Percentiles rank a stretch among this genome's conserved stretches.
These are phyloP conservation scores for Clonostachys rhizophaga DNA, from an alignment of 2,329 filamentous ascomycete genomes.

Conservation along the genomic window DNA sequence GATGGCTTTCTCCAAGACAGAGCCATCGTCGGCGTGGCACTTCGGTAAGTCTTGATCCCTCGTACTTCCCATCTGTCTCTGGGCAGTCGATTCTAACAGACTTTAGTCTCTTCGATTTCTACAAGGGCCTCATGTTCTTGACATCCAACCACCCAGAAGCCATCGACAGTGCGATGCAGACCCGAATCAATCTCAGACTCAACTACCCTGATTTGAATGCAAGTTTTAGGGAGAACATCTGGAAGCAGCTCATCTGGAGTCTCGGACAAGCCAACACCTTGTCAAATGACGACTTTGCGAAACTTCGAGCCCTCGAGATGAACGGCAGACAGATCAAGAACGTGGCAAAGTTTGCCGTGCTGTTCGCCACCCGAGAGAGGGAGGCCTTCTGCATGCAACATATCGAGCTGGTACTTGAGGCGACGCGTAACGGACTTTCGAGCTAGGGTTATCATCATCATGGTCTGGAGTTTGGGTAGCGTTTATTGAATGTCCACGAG, in stretches of 20 bases:
- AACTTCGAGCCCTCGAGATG: conserved; percentile 30
- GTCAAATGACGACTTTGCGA: conserved; percentile 16
- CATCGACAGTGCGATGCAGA: conserved; percentile 38
- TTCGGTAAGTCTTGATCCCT: conserved; percentile 14
- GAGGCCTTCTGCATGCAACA: not conserved
- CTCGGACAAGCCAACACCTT: conserved; percentile 18
- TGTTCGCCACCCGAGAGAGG: not conserved
- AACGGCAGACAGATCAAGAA: conserved; percentile 50
- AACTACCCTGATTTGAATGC: not conserved
- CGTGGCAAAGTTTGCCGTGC: conserved; percentile 18
- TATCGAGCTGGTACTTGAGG: not conserved
- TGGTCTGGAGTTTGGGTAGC: no score
- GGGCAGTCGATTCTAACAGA: not conserved
- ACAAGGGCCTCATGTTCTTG: conserved; percentile 42
- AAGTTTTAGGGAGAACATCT: not conserved
- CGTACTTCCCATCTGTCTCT: not conserved
- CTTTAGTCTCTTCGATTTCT: conserved; percentile 35
- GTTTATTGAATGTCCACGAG: no score
- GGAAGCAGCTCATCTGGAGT: conserved; percentile 10
- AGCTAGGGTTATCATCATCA: no score
- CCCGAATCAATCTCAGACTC: not conserved
- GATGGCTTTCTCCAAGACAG: conserved; percentile 38
- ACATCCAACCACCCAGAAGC: conserved; percentile 39
- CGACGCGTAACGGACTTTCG: not conserved
- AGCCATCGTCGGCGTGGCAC: conserved; percentile 27